Conservation (phyloP, 257 asterid genomes). For the Cruciata laevipes region DNA sequence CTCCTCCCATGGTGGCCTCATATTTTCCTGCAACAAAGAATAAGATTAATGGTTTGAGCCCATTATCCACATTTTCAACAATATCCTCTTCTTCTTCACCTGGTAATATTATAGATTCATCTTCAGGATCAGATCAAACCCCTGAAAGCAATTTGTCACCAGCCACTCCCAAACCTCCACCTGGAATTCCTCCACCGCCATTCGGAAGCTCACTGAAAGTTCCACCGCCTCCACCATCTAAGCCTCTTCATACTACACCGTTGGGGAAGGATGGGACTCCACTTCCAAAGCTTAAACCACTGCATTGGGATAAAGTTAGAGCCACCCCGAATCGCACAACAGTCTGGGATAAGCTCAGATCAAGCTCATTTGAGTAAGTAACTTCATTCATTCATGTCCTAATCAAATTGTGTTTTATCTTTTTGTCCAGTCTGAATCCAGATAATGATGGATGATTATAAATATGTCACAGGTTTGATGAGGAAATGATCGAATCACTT, state of each 20-base stretch:
- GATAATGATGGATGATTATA: not conserved
- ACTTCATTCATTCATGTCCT: not conserved
- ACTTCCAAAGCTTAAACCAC: slow-evolving; percentile 78
- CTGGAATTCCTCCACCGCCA: slow-evolving; percentile 50
- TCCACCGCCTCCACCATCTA: slow-evolving; percentile 74
- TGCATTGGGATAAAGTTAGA: slow-evolving; percentile 97
- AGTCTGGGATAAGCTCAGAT: slow-evolving; percentile 89
- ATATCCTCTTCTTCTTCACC: slow-evolving; percentile 16
- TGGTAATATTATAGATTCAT: slow-evolving; percentile 16
- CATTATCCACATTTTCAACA: slow-evolving; percentile 22
- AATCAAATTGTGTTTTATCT: not conserved
- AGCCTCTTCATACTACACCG: slow-evolving; percentile 27
- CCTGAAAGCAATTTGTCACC: slow-evolving; percentile 15
- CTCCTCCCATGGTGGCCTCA: slow-evolving; percentile 18
- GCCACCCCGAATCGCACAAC: slow-evolving; percentile 83
- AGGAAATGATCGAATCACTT: slow-evolving; percentile 89
- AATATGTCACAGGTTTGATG: slow-evolving; percentile 60
- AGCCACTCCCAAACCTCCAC: slow-evolving; percentile 18
- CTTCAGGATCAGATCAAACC: slow-evolving; percentile 19
- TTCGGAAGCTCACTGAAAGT: slow-evolving; percentile 24
- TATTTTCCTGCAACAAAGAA: slow-evolving; percentile 6
- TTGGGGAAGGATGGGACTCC: slow-evolving; percentile 73
- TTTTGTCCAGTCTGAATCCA: not conserved
- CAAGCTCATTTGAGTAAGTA: slow-evolving; percentile 90
- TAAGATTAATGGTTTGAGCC: slow-evolving; percentile 15